Conservation (phyloP, 306 rosid genomes). For the Ziziphus jujuba region DNA sequence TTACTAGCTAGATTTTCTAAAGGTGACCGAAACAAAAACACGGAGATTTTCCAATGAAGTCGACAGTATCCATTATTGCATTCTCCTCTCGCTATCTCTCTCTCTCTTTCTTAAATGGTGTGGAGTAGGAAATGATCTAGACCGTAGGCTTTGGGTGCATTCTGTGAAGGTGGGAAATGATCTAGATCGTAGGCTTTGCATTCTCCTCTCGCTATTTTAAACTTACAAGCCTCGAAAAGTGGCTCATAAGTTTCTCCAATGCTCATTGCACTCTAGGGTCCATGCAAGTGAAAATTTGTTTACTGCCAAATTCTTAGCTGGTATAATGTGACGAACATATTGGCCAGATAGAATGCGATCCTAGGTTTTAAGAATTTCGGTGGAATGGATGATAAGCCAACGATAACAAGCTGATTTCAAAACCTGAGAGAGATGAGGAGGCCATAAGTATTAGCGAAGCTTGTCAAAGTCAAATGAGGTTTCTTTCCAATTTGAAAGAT, state of each 20-base stretch:
- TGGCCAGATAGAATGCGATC: conserved; percentile 2
- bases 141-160: too few species aligned
- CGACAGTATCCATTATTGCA: too few species aligned
- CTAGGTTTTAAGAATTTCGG: conserved; percentile 18
- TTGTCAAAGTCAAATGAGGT: conserved; percentile 3
- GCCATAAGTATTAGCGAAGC: conserved; percentile 1
- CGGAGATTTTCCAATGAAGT: too few species aligned
- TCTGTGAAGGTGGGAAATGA: too few species aligned
- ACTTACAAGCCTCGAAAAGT: background rate
- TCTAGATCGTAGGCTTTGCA: too few species aligned
- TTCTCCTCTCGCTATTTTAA: too few species aligned
- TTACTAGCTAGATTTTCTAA: too few species aligned
- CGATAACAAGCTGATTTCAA: conserved; percentile 5
- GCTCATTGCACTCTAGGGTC: conserved; percentile 3
- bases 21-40: too few species aligned
- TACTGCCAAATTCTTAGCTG: background rate
- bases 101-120: too few species aligned
- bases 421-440: conserved; percentile 17
- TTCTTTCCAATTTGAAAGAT: background rate
- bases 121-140: too few species aligned
- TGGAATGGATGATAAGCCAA: conserved; percentile 2
- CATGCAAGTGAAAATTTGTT: background rate
- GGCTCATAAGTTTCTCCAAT: background rate
- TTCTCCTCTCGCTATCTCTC: too few species aligned
- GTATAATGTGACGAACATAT: background rate